phyloP scores from a whole-genome alignment of 2,329 filamentous ascomycete species.

The Dactylonectria estremocensis region DNA sequence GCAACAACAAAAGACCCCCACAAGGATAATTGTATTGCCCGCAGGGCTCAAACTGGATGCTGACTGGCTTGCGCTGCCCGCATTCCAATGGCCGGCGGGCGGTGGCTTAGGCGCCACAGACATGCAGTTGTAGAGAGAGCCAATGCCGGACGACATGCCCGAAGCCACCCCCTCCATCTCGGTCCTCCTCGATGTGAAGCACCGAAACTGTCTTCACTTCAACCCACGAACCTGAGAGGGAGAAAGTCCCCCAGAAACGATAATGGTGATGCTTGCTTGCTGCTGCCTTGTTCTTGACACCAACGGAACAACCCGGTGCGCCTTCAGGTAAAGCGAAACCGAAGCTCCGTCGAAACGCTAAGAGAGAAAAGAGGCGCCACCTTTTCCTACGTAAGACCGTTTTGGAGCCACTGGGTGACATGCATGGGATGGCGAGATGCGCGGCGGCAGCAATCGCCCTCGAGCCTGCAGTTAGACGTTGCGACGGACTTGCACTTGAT shows the following conservation, averaged over 20 bases:
- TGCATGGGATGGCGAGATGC: conserved; percentile 3
- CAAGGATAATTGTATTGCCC: conserved; percentile 25
- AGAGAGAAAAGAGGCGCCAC: too few relatives aligned
- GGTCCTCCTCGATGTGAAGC: not conserved
- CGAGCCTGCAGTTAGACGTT: conserved; percentile 3
- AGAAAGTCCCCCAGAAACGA: too few relatives aligned
- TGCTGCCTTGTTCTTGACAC: too few relatives aligned
- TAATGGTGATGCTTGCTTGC: too few relatives aligned
- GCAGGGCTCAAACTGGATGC: not conserved
- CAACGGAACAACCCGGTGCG: too few relatives aligned
- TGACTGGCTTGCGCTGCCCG: not conserved
- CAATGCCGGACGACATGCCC: not conserved
- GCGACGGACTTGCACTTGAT: not conserved
- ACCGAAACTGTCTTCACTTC: too few relatives aligned
- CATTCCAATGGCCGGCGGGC: not conserved
- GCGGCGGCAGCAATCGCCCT: conserved; percentile 6
- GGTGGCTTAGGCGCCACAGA: conserved; percentile 29
- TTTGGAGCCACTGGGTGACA: not conserved
- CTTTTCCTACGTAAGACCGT: too few relatives aligned
- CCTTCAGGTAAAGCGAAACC: too few relatives aligned
- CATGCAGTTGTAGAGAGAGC: not conserved
- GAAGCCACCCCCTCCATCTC: not conserved
- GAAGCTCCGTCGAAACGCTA: too few relatives aligned
- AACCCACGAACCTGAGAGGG: too few relatives aligned
- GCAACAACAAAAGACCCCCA: not conserved